Conservation (phyloP, 2,329 filamentous ascomycete species). For the Arthrobotrys sphaeroides region DNA sequence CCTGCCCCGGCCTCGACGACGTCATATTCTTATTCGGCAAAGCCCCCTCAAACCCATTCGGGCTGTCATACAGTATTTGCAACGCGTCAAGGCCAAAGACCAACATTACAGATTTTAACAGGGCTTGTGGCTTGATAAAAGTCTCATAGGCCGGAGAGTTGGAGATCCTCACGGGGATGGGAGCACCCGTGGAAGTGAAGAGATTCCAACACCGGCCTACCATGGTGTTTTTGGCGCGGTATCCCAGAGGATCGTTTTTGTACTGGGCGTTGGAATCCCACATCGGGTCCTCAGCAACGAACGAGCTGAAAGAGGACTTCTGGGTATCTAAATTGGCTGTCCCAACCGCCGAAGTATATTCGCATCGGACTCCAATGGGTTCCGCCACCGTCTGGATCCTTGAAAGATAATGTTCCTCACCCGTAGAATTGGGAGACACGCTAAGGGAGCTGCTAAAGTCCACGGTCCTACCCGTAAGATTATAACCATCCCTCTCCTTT, state of each 20-base stretch:
- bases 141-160: not conserved
- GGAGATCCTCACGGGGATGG: too few species aligned
- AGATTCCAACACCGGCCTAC: too few species aligned
- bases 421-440: too few species aligned
- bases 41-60: not conserved
- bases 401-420: too few species aligned
- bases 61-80: not conserved
- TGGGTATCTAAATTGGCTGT: not conserved
- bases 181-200: too few species aligned
- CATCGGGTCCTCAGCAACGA: too few species aligned
- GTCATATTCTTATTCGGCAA: not conserved
- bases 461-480: too few species aligned
- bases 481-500: too few species aligned
- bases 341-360: not conserved
- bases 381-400: too few species aligned
- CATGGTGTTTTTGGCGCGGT: not conserved
- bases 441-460: too few species aligned
- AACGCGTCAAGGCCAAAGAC: not conserved
- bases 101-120: not conserved
- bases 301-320: not conserved
- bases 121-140: not conserved
- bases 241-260: not conserved
- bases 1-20: not conserved
- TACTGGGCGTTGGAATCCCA: too few species aligned
- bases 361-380: not conserved